Conservation (phyloP, 2,329 filamentous ascomycete species). For the Neodidymelliopsis sp. region DNA sequence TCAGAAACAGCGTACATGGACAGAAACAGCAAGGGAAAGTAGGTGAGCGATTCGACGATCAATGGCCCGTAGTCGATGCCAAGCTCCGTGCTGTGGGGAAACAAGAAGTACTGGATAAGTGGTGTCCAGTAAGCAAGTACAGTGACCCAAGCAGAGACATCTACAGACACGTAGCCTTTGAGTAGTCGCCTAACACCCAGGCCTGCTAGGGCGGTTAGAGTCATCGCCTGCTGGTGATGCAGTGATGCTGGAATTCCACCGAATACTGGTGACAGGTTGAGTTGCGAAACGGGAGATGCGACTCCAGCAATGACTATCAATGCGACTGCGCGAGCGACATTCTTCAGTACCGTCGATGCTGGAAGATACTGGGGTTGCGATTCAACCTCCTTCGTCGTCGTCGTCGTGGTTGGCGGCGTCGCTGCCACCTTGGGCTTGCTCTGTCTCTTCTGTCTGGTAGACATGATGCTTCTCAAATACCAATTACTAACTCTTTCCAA, state of each 20-base stretch:
- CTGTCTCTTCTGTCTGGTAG: conserved; percentile 42
- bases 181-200: conserved; percentile 72
- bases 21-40: conserved; percentile 61
- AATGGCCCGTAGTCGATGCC: conserved; percentile 77
- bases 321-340: conserved; percentile 43
- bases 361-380: conserved; percentile 33
- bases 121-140: conserved; percentile 80
- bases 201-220: conserved; percentile 72
- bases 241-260: conserved; percentile 79
- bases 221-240: conserved; percentile 73
- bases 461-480: conserved; percentile 32
- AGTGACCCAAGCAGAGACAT: conserved; percentile 64
- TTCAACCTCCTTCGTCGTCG: conserved; percentile 30
- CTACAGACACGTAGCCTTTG: conserved; percentile 59
- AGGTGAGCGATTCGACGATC: conserved; percentile 75
- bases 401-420: conserved; percentile 6
- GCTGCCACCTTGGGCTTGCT: conserved; percentile 43
- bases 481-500: conserved; percentile 15
- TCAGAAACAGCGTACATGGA: conserved; percentile 53
- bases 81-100: conserved; percentile 68
- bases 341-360: conserved; percentile 36
- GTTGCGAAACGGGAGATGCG: conserved; percentile 74
- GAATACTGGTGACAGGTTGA: conserved; percentile 85
- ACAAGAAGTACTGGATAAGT: conserved; percentile 74
- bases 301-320: conserved; percentile 67